phyloP scores from a whole-genome alignment of 2,329 filamentous ascomycete species.

The Hymenoscyphus repandus region DNA sequence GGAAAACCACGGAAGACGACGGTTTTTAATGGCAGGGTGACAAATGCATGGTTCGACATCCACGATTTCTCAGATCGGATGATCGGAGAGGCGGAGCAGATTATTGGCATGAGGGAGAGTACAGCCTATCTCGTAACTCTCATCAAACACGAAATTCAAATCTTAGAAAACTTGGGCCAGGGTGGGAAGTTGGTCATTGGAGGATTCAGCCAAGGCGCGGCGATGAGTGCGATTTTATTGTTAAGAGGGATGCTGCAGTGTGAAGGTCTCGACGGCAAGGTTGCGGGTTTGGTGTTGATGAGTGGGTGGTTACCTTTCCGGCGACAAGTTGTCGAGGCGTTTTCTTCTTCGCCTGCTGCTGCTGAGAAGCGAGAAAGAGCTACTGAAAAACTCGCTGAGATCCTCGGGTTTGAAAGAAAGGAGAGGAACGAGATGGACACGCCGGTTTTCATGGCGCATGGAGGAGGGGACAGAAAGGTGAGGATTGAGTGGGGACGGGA shows the following conservation, averaged over 20 bases:
- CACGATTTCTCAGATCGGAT: conserved; percentile 22
- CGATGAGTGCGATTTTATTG: conserved; percentile 17
- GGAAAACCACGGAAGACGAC: conserved; percentile 13
- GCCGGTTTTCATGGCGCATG: conserved; percentile 16
- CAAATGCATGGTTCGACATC: conserved; percentile 29
- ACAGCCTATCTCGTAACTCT: conserved; percentile 11
- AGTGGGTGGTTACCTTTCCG: conserved; percentile 27
- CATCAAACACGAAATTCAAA: conserved; percentile 8
- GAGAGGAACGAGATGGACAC: not conserved
- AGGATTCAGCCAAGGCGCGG: conserved; percentile 24
- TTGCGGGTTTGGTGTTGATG: conserved; percentile 17
- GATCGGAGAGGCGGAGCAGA: conserved; percentile 9
- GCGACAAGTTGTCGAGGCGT: conserved; percentile 8
- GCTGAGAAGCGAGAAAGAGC: not conserved
- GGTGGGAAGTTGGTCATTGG: conserved; percentile 9
- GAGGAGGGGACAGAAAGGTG: conserved; percentile 19
- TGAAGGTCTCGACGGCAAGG: not conserved
- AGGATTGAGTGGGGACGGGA: not conserved
- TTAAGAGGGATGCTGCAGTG: conserved; percentile 16
- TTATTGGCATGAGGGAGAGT: conserved; percentile 13
- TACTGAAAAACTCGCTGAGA: not conserved
- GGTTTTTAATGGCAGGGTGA: conserved; percentile 17
- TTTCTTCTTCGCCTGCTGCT: not conserved
- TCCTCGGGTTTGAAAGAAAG: conserved; percentile 1
- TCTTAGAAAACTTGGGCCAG: not conserved